Evolutionary conservation across 2,329 filamentous ascomycete genomes (phyloP), one percentile per base, ranked within the genome.

Genomic region (Helminthosporium solani): DNA sequence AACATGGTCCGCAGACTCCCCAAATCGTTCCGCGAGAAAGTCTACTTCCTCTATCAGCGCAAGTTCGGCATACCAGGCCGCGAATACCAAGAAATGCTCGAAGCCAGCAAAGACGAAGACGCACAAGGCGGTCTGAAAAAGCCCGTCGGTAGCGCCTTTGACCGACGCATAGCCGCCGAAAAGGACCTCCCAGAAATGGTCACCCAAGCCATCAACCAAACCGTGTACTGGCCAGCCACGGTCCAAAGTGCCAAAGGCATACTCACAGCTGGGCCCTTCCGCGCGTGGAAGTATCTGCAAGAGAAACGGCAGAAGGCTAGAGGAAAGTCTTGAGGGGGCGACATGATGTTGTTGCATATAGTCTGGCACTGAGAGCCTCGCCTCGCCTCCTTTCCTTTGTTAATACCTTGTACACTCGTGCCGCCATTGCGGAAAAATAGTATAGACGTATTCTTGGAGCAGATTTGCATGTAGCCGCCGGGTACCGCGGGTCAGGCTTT

Each of bases 1-100:
- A 99, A 99, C 71, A 99, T 99, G 89, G 92, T 99, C 8, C 84
- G 94, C 4, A 86, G 94, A 11, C 76, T 99, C 9, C 94, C 94
- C 3, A 86, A 87, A 60, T 79, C 84, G 5, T 97, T 99, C 78
- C 83, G 94, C 30, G 83, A 87, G 43, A 91, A 90, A 48, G 76
- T 99, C 0, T 99, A 99, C 73, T 96, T 96, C 70, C 85, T 91
- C 61, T 99, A 96, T 70, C 91, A 96, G 69, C 85, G 86, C 66
- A 92, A 95, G 63, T 95, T 91, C 62, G 80, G 82, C 45, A 94
- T 99, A 34, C 90, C 92, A 0, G 84, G 84, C 14, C 80, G 82
- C 3, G 90, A 96, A 44, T 99, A 96, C 68, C 78, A 88, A 61
- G 80, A 83, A 61, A 91, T 97, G 84, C 85, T 96, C 70, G 80